Evolutionary conservation across 495 filamentous ascomycete genomes (phyloP).

Genomic region (Penicillium taxi): DNA sequence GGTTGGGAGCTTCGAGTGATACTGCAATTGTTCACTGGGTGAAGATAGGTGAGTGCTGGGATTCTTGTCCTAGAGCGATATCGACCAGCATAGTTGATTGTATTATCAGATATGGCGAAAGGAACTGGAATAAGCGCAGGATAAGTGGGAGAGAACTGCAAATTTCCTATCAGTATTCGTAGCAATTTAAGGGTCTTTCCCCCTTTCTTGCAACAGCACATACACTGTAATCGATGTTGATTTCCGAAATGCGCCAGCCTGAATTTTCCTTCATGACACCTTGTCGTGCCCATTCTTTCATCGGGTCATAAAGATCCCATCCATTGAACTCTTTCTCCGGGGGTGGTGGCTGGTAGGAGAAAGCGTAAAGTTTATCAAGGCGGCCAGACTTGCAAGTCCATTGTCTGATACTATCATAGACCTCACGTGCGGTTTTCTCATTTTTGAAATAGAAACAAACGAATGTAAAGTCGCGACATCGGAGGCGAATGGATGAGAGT

Average conservation of each 20-base stretch:
- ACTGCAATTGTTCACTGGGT: conserved; percentile 93
- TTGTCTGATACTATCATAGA: conserved; percentile 77
- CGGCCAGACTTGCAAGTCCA: conserved; percentile 77
- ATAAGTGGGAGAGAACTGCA: conserved; percentile 89
- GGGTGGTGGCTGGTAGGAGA: conserved; percentile 65
- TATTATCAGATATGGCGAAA: conserved; percentile 85
- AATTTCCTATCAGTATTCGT: conserved; percentile 18
- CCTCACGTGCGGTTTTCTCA: conserved; percentile 70
- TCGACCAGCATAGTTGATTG: conserved; percentile 83
- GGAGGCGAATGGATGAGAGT: conserved; percentile 75
- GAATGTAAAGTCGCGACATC: conserved; percentile 87
- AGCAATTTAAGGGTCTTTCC: background rate
- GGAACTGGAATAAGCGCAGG: conserved; percentile 79
- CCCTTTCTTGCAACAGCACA: background rate
- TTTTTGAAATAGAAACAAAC: conserved; percentile 79
- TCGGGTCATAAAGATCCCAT: conserved; percentile 82
- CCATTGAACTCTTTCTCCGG: conserved; percentile 71
- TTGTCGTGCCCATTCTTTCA: conserved; percentile 70
- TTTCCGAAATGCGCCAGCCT: conserved; percentile 84
- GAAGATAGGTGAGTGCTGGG: conserved; percentile 83
- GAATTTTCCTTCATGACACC: conserved; percentile 70
- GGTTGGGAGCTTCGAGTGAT: conserved; percentile 95
- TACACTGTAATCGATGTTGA: conserved; percentile 79
- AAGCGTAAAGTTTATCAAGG: conserved; percentile 88
- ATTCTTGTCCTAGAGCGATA: conserved; percentile 85